These are phyloP conservation scores for Luvunga scandens DNA, from an alignment of 345 rosid species.

Conservation along the genomic window DNA sequence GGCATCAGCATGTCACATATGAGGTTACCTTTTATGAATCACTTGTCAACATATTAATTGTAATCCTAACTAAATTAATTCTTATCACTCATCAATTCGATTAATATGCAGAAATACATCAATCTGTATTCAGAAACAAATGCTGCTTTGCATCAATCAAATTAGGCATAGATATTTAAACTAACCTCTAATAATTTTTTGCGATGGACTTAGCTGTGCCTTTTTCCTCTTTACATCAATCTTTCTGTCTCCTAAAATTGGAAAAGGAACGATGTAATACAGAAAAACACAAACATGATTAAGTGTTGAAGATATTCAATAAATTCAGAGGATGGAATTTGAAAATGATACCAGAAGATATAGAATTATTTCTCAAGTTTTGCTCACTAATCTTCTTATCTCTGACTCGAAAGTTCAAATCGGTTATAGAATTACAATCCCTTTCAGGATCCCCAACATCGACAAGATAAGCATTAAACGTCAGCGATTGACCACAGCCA, in stretches of 20 bases:
- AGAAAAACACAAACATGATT: background rate
- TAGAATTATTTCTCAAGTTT: conserved; percentile 39
- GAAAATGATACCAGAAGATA: conserved; percentile 36
- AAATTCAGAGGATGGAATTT: background rate
- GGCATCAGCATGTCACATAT: background rate
- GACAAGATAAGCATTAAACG: conserved; percentile 60
- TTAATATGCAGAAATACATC: too few species aligned
- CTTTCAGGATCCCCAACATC: conserved; percentile 65
- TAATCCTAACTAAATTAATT: too few species aligned
- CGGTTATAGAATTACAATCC: conserved; percentile 18
- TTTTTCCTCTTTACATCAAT: conserved; percentile 28
- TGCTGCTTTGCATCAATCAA: background rate
- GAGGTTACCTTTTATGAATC: background rate
- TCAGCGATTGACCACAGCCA: conserved; percentile 47
- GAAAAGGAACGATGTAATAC: background rate
- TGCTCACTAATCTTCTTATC: conserved; percentile 20
- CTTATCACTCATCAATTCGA: too few species aligned
- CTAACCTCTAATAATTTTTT: conserved; percentile 62
- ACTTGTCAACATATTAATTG: too few species aligned
- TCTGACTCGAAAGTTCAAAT: conserved; percentile 17
- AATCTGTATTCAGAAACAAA: too few species aligned
- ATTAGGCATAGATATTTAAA: conserved; percentile 5
- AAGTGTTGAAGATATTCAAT: background rate
- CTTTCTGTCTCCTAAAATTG: conserved; percentile 24
- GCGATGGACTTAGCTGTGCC: conserved; percentile 47